Evolutionary conservation across 2,329 filamentous ascomycete species (phyloP).

Genomic region (Alternaria conjuncta): DNA sequence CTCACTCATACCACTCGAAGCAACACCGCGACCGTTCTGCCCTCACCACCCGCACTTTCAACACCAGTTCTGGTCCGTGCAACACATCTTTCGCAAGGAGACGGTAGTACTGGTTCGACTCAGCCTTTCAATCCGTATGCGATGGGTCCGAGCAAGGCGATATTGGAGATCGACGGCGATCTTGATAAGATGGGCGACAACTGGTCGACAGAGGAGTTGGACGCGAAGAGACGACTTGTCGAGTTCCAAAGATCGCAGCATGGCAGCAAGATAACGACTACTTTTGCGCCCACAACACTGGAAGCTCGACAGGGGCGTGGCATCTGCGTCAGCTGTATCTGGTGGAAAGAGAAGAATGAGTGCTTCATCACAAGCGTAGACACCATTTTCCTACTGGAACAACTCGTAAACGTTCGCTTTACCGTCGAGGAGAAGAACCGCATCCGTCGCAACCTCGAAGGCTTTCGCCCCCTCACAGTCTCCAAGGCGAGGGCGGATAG

Average conservation of each 20-base stretch:
- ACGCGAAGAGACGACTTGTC: conserved; percentile 81
- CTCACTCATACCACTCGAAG: conserved; percentile 54
- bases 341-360: conserved; percentile 89
- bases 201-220: conserved; percentile 84
- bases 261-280: conserved; percentile 80
- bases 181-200: conserved; percentile 81
- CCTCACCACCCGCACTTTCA: conserved; percentile 53
- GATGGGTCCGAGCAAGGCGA: conserved; percentile 79
- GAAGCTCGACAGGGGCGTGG: conserved; percentile 82
- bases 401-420: conserved; percentile 84
- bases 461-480: conserved; percentile 89
- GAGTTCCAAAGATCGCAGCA: conserved; percentile 84
- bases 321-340: conserved; percentile 97
- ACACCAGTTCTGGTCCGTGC: conserved; percentile 71
- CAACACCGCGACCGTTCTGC: conserved; percentile 47
- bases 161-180: conserved; percentile 84
- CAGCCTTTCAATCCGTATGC: conserved; percentile 74
- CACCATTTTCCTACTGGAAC: conserved; percentile 92
- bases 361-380: conserved; percentile 97
- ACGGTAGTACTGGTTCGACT: conserved; percentile 50
- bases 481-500: conserved; percentile 92
- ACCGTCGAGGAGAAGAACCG: conserved; percentile 98
- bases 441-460: conserved; percentile 93
- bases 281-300: conserved; percentile 77
- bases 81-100: conserved; percentile 66